Conservation (phyloP, 768 basidiomycete species). For the Hemileccinum rubropunctum region DNA sequence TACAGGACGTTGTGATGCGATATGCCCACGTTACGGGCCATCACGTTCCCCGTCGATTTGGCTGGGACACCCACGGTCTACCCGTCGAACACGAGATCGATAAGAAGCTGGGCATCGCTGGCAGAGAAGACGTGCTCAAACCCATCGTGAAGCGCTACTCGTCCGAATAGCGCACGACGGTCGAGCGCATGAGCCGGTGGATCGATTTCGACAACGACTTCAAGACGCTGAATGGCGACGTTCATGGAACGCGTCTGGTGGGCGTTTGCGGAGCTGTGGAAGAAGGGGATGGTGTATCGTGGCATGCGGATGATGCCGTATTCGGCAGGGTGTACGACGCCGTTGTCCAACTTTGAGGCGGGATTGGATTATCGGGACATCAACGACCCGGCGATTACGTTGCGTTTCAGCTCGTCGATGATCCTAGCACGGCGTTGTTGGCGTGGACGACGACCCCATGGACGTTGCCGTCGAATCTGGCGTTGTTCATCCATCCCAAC, state of each 20-base stretch:
- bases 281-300: slow-evolving; percentile 89
- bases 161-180: slow-evolving; percentile 89
- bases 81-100: slow-evolving; percentile 99
- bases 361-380: slow-evolving; percentile 90
- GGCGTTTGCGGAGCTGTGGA: slow-evolving; percentile 94
- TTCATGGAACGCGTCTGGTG: slow-evolving; percentile 99
- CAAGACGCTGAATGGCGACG: slow-evolving; percentile 87
- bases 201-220: slow-evolving; percentile 99
- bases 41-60: slow-evolving; percentile 92
- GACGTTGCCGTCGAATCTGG: slow-evolving; percentile 96
- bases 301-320: slow-evolving; percentile 97
- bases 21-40: slow-evolving; percentile 92
- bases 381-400: slow-evolving; percentile 94
- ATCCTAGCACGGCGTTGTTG: slow-evolving; percentile 83
- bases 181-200: slow-evolving; percentile 99
- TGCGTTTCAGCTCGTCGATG: slow-evolving; percentile 89
- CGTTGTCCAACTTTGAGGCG: slow-evolving; percentile 96
- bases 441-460: slow-evolving; percentile 99
- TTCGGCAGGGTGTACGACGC: slow-evolving; percentile 93
- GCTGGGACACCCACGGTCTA: slow-evolving; percentile 98
- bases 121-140: slow-evolving; percentile 87
- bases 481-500: slow-evolving; percentile 93
- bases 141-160: slow-evolving; percentile 98
- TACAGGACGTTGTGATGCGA: slow-evolving; percentile 93
- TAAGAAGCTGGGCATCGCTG: slow-evolving; percentile 89